Percentiles rank a stretch among this genome's conserved stretches.
Conservation (phyloP, 768 basidiomycete species). For the Amanita muscaria region DNA sequence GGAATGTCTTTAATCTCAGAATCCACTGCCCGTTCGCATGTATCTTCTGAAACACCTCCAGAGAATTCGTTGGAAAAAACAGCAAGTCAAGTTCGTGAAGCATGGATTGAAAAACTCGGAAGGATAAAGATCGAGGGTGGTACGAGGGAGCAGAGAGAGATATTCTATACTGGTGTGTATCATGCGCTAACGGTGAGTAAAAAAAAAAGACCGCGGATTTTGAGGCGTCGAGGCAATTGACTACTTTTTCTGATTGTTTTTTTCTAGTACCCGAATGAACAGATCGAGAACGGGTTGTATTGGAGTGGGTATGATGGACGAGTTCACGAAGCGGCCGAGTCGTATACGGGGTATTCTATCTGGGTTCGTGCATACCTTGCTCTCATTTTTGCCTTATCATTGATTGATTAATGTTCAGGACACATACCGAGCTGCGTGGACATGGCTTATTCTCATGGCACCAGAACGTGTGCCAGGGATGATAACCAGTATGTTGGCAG, state of each 20-base stretch:
- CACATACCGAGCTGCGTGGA: conserved; percentile 72
- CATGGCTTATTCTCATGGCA: conserved; percentile 67
- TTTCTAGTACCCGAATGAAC: conserved; percentile 67
- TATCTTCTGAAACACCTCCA: conserved; percentile 29
- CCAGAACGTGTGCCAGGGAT: conserved; percentile 72
- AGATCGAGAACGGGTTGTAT: conserved; percentile 55
- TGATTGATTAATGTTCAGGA: conserved; percentile 40
- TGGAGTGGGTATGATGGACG: conserved; percentile 71
- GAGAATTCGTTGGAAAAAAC: conserved; percentile 40
- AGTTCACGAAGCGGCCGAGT: conserved; percentile 47
- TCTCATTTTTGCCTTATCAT: not conserved
- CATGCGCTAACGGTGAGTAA: conserved; percentile 47
- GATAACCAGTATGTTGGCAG: conserved; percentile 73
- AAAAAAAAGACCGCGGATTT: not conserved
- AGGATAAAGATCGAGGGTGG: conserved; percentile 42
- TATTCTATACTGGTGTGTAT: conserved; percentile 56
- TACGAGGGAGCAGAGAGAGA: conserved; percentile 33
- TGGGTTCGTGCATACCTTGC: conserved; percentile 49
- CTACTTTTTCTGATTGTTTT: not conserved
- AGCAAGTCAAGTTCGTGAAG: conserved; percentile 33
- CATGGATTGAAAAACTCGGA: conserved; percentile 53
- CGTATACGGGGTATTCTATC: conserved; percentile 75
- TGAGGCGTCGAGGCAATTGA: too few relatives aligned
- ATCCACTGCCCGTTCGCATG: conserved; percentile 49
- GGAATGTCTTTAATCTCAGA: conserved; percentile 71